These are phyloP conservation scores for Talaromyces marneffei DNA, from an alignment of 2,329 filamentous ascomycete species.

Conservation along the genomic window DNA sequence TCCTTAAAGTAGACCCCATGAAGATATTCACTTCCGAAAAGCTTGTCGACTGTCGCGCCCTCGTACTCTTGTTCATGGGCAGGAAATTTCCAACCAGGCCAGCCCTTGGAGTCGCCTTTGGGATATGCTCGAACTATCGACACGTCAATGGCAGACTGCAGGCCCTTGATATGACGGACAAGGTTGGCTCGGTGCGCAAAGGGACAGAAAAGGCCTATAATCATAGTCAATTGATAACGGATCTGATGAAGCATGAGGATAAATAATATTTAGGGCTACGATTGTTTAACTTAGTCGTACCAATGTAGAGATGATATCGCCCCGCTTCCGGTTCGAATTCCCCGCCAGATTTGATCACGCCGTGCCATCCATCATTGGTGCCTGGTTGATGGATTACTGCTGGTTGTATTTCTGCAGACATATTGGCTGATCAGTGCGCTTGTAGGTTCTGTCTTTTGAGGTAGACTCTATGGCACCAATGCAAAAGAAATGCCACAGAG, in stretches of 20 bases:
- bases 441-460: too few relatives aligned
- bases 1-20: slow-evolving; percentile 59
- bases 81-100: slow-evolving; percentile 59
- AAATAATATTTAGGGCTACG: not conserved
- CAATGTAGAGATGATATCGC: slow-evolving; percentile 53
- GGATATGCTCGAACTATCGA: slow-evolving; percentile 61
- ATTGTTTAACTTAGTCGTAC: slow-evolving; percentile 19
- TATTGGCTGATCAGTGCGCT: not conserved
- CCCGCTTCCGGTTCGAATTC: slow-evolving; percentile 47
- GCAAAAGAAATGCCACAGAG: too few relatives aligned
- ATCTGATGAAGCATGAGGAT: not conserved
- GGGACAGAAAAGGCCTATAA: slow-evolving; percentile 56
- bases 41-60: slow-evolving; percentile 54
- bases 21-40: slow-evolving; percentile 55
- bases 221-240: not conserved
- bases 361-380: slow-evolving; percentile 43
- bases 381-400: slow-evolving; percentile 18
- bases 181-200: slow-evolving; percentile 59
- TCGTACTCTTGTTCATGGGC: slow-evolving; percentile 49
- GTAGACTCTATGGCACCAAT: too few relatives aligned
- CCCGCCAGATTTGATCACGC: slow-evolving; percentile 42
- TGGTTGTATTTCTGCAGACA: not conserved
- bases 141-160: slow-evolving; percentile 50
- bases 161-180: slow-evolving; percentile 53
- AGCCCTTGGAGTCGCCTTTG: slow-evolving; percentile 58